Evolutionary conservation across 192 early-diverging fungal genomes (phyloP).

Genomic region (Obelidium mucronatum): DNA sequence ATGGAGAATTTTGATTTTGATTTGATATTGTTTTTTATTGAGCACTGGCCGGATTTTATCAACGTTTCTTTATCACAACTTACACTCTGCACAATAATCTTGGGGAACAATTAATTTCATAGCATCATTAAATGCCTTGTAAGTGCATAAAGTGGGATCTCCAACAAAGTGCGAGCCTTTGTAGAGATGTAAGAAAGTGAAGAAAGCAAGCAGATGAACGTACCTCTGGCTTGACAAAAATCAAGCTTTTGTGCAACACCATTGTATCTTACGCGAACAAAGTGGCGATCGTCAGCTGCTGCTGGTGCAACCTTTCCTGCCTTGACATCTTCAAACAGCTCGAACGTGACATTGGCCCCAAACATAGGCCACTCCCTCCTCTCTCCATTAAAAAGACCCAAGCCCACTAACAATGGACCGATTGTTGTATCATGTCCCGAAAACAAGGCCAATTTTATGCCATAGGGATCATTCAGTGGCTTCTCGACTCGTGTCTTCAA

Average conservation of each 20-base stretch:
- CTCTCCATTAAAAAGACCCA: conserved; percentile 9
- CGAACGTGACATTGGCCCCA: conserved; percentile 23
- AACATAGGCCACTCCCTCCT: conserved; percentile 19
- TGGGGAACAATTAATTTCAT: conserved; percentile 3
- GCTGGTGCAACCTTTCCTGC: not conserved
- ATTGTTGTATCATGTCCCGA: conserved; percentile 39
- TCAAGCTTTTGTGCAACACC: not conserved
- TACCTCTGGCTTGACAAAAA: conserved; percentile 5
- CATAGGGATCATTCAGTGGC: conserved; percentile 7
- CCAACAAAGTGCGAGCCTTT: conserved; percentile 18
- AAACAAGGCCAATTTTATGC: conserved; percentile 25
- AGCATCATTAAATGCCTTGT: conserved; percentile 10
- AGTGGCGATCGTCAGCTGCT: not conserved
- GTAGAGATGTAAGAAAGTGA: not conserved
- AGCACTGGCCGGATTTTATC: not conserved
- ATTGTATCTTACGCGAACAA: conserved; percentile 28
- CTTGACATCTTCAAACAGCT: conserved; percentile 12
- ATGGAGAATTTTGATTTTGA: not conserved
- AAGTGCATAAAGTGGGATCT: conserved; percentile 21
- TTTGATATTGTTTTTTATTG: not conserved
- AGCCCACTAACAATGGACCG: conserved; percentile 14
- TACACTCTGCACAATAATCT: conserved; percentile 6
- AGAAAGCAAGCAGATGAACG: not conserved
- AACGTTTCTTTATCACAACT: not conserved
- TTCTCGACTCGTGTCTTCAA: conserved; percentile 10